Percentiles rank a stretch among this genome's conserved stretches.
Conservation (phyloP, 148 eudicot species). For the Chenopodium suecicum region DNA sequence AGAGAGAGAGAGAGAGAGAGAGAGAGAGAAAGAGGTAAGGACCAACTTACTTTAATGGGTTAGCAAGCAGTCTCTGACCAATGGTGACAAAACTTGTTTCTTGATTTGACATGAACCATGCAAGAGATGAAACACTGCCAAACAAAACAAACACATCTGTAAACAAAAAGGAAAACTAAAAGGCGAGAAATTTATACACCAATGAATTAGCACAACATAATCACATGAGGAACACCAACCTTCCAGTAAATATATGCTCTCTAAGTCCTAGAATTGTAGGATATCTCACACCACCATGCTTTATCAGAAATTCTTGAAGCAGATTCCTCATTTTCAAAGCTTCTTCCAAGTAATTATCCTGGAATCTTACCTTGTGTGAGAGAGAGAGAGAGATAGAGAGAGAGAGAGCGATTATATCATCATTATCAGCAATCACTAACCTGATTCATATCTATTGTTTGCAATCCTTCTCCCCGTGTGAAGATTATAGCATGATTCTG, state of each 20-base stretch:
- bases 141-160: conserved; percentile 15
- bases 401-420: background rate
- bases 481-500: conserved; percentile 96
- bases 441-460: conserved; percentile 98
- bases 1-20: background rate
- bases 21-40: background rate
- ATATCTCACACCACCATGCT: conserved; percentile 81
- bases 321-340: conserved; percentile 98
- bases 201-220: background rate
- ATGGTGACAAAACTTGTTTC: conserved; percentile 98
- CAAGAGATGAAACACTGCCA: conserved; percentile 99
- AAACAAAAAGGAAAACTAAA: background rate
- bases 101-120: conserved; percentile 99
- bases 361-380: conserved; percentile 6
- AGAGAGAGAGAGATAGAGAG: background rate
- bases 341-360: conserved; percentile 99
- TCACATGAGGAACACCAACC: conserved; percentile 38
- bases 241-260: conserved; percentile 99
- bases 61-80: conserved; percentile 94
- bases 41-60: conserved; percentile 73
- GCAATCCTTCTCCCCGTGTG: conserved; percentile 96
- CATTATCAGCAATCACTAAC: conserved; percentile 25
- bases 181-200: background rate
- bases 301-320: conserved; percentile 89
- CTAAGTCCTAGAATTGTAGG: conserved; percentile 96